Evolutionary conservation across 2,329 filamentous ascomycete species (phyloP).

Genomic region (Davidsoniella australis): DNA sequence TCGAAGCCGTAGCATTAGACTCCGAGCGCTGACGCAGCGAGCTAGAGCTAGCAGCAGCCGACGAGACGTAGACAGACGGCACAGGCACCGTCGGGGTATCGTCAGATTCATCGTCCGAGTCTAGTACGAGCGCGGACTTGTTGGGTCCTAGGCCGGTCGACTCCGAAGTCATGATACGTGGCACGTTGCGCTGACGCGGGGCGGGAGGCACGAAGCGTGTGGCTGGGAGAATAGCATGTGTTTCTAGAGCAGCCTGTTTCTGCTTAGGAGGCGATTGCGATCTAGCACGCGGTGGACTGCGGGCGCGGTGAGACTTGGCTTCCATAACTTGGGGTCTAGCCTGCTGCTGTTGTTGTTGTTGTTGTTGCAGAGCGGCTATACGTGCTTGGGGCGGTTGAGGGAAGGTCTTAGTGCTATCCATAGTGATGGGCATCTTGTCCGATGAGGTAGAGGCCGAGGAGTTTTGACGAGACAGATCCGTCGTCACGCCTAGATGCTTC

Average conservation of each 20-base stretch:
- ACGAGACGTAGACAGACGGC: constrained; percentile 12
- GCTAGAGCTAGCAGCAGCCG: constrained; percentile 23
- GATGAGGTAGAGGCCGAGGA: constrained; percentile 1
- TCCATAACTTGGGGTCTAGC: background rate
- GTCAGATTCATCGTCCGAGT: constrained; percentile 23
- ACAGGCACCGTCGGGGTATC: constrained; percentile 15
- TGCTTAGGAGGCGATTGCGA: constrained; percentile 3
- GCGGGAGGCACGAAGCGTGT: background rate
- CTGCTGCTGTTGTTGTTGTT: too few species aligned
- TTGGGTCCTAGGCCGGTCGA: constrained; percentile 17
- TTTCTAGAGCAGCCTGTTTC: background rate
- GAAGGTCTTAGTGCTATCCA: constrained; percentile 7
- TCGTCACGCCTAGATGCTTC: background rate
- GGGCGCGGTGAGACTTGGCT: background rate
- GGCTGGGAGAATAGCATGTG: background rate
- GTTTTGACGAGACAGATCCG: background rate
- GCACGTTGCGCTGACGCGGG: background rate
- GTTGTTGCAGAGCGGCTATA: too few species aligned
- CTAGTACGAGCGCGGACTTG: constrained; percentile 23
- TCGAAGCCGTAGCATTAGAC: constrained; percentile 20
- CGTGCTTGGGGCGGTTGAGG: constrained; percentile 4
- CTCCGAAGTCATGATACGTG: background rate
- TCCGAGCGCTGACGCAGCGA: constrained; percentile 16
- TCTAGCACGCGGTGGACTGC: constrained; percentile 1
- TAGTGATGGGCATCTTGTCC: constrained; percentile 3